Percentiles rank a stretch among this genome's conserved stretches.
These are phyloP conservation scores for Lasiodiplodia sp. DNA, from an alignment of 2,329 filamentous ascomycete species.

Conservation along the genomic window DNA sequence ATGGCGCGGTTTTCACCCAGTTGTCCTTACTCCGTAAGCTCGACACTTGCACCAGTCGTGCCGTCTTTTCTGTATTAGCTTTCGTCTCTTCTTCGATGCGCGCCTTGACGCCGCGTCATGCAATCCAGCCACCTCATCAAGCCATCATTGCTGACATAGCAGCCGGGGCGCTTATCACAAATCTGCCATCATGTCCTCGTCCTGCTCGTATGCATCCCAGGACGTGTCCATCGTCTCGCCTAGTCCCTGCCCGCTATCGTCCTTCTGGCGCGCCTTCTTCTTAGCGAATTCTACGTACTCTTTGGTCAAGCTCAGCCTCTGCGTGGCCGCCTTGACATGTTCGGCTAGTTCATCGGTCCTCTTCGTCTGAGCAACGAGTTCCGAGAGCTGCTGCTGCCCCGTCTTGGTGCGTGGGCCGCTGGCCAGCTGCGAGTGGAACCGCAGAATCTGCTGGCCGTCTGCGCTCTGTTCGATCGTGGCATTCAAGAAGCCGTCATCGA, in stretches of 20 bases:
- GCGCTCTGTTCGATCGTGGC: conserved; percentile 58
- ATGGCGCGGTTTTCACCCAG: background rate
- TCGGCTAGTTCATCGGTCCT: conserved; percentile 60
- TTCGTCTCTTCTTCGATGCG: conserved; percentile 4
- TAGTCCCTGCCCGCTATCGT: conserved; percentile 40
- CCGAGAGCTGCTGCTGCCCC: conserved; percentile 50
- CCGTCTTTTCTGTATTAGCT: conserved; percentile 12
- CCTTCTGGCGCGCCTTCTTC: conserved; percentile 54
- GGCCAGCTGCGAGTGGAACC: conserved; percentile 56
- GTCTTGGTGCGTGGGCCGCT: conserved; percentile 47
- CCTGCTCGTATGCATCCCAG: conserved; percentile 45
- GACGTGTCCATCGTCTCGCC: conserved; percentile 47
- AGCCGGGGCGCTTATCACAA: conserved; percentile 36
- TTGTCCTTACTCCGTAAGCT: conserved; percentile 11
- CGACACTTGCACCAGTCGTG: background rate
- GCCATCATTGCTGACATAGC: conserved; percentile 10
- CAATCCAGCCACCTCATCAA: conserved; percentile 9
- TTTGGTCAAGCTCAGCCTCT: conserved; percentile 63
- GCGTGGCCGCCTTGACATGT: conserved; percentile 62
- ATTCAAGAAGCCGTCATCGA: conserved; percentile 58
- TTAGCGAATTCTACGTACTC: conserved; percentile 65
- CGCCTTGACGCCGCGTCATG: conserved; percentile 19
- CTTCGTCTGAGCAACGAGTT: conserved; percentile 58
- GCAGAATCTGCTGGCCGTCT: conserved; percentile 55
- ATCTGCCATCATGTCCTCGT: conserved; percentile 51